Base-by-base conservation (phyloP, 441 rosid genomes). In the Gossypium aridum region DNA sequence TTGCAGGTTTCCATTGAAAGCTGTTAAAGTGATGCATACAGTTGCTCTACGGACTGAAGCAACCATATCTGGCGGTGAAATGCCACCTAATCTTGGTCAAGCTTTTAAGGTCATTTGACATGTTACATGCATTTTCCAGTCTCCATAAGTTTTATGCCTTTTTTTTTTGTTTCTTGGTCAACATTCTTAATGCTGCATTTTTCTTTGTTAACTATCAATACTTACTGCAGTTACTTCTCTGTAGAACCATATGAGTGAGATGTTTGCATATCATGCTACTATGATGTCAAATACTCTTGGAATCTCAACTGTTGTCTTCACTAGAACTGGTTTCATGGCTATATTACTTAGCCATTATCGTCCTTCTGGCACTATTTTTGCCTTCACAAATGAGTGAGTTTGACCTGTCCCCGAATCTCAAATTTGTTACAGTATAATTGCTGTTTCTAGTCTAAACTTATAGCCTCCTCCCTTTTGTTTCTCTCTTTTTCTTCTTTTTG, bases 221-320 rank as follows among this genome's bases (percentile, higher is more conserved):
- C 71, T 81, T 53, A 79, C 73, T 7, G 37, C 25, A 73, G 14
- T 17, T 70, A 70, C 57, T 66, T 76, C 77, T 75, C 25, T 84
- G 83, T 80, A 96, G 99, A 96, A 96, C 79, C 99, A 91, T 81
- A 91, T 85, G 96, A 93, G 99, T 3, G 99, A 92, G 88, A 96
- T 93, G 97, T 93, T 93, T 87, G 99, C 98, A 62, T 93, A 93
- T 84, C 99, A 93, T 78, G 99, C 99, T 69, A 93, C 99, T 75
- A 93, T 93, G 96, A 96, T 93, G 98, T 93, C 99, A 37, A 96
- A 96, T 89, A 93, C 97, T 3, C 99, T 96, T 67, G 98, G 93
- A 80, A 96, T 93, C 72, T 92, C 99, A 23, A 91, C 91, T 51
- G 97, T 96, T 77, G 99, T 96, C 84, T 96, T 96, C 88, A 96